Conservation (phyloP, 1,139 yeast genomes). For the Blastobotrys serpentis region DNA sequence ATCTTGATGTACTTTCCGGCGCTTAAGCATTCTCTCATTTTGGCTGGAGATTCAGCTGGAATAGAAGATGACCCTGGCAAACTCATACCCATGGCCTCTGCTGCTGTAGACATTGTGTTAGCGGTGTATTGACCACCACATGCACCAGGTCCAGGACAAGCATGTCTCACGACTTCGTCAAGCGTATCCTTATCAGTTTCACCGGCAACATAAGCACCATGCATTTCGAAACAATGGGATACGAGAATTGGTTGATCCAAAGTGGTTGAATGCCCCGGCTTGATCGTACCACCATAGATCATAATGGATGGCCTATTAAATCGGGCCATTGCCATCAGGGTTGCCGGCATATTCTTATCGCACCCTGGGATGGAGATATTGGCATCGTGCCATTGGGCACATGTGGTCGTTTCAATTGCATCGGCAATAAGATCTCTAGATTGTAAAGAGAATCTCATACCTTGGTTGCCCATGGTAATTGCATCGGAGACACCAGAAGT, state of each 20-base stretch:
- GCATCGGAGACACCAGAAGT: constrained; percentile 95
- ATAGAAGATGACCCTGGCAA: constrained; percentile 81
- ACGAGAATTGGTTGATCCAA: constrained; percentile 64
- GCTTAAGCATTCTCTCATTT: constrained; percentile 68
- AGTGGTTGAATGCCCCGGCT: constrained; percentile 77
- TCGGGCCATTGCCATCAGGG: constrained; percentile 91
- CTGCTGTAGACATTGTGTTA: constrained; percentile 90
- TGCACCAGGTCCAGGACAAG: constrained; percentile 95
- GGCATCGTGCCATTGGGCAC: constrained; percentile 95
- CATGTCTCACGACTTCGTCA: constrained; percentile 71
- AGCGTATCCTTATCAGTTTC: constrained; percentile 70
- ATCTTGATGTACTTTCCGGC: constrained; percentile 76
- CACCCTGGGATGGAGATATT: constrained; percentile 88
- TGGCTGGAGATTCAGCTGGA: constrained; percentile 77
- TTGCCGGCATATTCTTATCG: constrained; percentile 96
- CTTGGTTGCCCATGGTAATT: constrained; percentile 91
- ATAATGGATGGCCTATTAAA: constrained; percentile 89
- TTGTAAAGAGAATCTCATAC: constrained; percentile 92
- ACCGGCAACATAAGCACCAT: constrained; percentile 76
- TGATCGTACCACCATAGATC: constrained; percentile 92
- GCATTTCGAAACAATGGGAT: constrained; percentile 86
- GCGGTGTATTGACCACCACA: constrained; percentile 99
- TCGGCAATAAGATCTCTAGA: constrained; percentile 93
- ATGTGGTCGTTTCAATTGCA: constrained; percentile 86
- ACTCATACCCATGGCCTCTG: constrained; percentile 86